Evolutionary conservation across 257 asterid genomes (phyloP), one percentile per base, ranked within the genome.

Genomic region (Thymus quinquecostatus): DNA sequence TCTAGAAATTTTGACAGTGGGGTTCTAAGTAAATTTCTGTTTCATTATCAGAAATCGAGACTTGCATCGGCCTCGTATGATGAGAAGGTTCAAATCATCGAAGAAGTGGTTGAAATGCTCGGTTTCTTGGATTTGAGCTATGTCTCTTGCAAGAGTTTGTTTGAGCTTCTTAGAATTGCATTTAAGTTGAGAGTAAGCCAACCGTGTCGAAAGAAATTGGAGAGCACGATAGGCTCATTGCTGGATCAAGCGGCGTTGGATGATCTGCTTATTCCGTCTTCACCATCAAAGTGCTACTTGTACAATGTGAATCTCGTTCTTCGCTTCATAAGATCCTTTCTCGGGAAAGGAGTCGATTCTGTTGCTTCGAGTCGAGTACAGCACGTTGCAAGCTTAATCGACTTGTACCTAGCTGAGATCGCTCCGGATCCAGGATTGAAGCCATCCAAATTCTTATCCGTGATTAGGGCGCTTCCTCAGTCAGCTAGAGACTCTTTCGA

Each of bases 351-450:
- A 45, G 85, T 72, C 32, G 82, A 88, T 74, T 79, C 82, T 38
- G 78, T 91, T 62, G 86, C 94, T 0, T 79, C 81, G 79, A 85
- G 84, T 59, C 85, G 84, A 51, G 51, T 91, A 79, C 73, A 77
- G 77, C 86, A 80, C 77, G 94, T 86, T 13, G 85, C 85, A n/a
- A 50, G 75, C 36, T 78, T 88, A 84, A 77, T 88, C 80, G 97
- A 92, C 70, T 82, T 81, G 34, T 92, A 88, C 75, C 74, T 90
- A 29, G 86, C 87, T 51, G 98, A 92, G 84, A 94, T 88, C 7
- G 97, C 98, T 3, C 98, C 97, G 0, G 98, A 92, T 80, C 96
- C 95, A 38, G 56, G 82, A 73, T 77, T 88, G 69, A 87, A 77
- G 80, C 89, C 90, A 0, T 77, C 86, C 1, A 90, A 88, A 75